Evolutionary conservation across 2,329 filamentous ascomycete genomes (phyloP), one percentile per base, ranked within the genome.

Genomic region (Beauveria asiatica): DNA sequence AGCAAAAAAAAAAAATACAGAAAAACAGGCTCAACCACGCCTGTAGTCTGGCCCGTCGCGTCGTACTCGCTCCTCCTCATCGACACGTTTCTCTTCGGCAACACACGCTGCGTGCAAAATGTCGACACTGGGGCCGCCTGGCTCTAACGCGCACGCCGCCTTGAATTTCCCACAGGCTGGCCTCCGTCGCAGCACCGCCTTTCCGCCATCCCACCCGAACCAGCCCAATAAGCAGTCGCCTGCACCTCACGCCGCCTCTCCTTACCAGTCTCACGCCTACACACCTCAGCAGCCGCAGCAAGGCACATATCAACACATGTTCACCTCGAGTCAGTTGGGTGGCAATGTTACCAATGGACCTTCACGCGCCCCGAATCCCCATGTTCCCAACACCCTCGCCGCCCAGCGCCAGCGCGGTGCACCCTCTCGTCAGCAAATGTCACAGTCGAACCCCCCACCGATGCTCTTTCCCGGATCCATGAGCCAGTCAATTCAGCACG

Each of bases 211-310:
- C 41, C 79, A 81, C 66, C 73, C 78, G 62, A 78, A 76, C 64
- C 78, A 79, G 66, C 75, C 76, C 64, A 82, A 78, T 68, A 83
- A 84, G 69, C 78, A 80, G 63, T 81, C 81, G 30, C 78, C 81
- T 44, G 78, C 79, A 23, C 76, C 80, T 64, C 80, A 82, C 64
- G 76, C 80, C 66, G 78, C 80, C 62, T 78, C 81, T 62, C 78
- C 81, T 2, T 84, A 84, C 67, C 80, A 82, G 69, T 68, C 76
- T 57, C 78, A 80, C 64, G 74, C 77, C 62, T 84, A 84, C 69
- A 70, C 78, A 59, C 73, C 81, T 54, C 80, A 83, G 67, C 80
- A 81, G 66, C 74, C 77, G 17, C 75, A 77, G n/a, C 75, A 77
- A 62, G 73, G 72, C 61, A 67, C 74, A 21, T 83, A 82, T 64